phyloP scores from a whole-genome alignment of 805 yeast genomes.

The Hagleromyces aurorensis region DNA sequence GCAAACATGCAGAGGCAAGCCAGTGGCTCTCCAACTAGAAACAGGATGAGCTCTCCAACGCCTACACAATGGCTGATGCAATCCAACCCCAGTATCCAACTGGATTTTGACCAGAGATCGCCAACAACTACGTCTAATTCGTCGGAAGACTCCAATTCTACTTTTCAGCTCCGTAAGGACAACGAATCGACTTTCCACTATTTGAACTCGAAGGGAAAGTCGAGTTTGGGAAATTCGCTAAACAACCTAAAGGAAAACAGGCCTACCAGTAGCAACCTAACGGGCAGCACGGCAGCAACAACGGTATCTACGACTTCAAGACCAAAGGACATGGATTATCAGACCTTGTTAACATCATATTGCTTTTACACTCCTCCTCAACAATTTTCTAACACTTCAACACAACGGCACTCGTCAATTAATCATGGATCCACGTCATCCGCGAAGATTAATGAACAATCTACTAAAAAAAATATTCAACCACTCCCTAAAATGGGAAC shows the following conservation, averaged over 20 bases:
- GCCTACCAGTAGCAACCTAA: not conserved
- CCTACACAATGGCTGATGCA: not conserved
- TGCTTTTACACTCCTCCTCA: conserved; percentile 21
- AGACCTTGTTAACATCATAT: conserved; percentile 21
- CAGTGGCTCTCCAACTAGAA: not conserved
- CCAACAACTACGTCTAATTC: no score
- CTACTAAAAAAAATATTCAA: no score
- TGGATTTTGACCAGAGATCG: no score
- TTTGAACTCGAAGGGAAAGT: no score
- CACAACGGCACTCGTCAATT: no score
- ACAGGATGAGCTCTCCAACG: not conserved
- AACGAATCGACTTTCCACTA: conserved; percentile 1
- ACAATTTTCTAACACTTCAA: no score
- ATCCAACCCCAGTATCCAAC: not conserved
- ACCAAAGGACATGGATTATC: conserved; percentile 18
- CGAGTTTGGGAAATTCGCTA: not conserved
- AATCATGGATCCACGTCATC: no score
- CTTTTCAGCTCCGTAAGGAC: not conserved
- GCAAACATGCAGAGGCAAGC: no score
- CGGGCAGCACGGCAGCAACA: conserved; percentile 1
- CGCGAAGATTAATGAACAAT: no score
- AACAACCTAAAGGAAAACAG: not conserved
- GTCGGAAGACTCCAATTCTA: no score
- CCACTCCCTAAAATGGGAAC: no score
- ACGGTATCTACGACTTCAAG: conserved; percentile 1